These are phyloP conservation scores for Eucalyptus regnans DNA, from an alignment of 345 rosid genomes.

Conservation along the genomic window DNA sequence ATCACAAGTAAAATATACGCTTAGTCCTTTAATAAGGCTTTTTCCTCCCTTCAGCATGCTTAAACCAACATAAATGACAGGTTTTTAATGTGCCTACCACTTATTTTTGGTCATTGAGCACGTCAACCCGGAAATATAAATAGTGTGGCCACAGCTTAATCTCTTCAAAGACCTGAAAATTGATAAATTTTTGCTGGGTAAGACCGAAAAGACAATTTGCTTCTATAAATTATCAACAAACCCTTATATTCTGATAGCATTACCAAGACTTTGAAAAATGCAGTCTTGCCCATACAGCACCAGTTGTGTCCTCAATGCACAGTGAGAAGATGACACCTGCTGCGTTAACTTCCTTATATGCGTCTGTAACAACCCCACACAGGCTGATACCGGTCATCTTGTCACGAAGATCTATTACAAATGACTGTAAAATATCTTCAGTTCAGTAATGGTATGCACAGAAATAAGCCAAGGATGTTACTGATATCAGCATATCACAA, in stretches of 20 bases:
- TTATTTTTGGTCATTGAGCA: conserved; percentile 44
- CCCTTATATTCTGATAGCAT: neutral
- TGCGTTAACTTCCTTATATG: conserved; percentile 26
- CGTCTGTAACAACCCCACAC: conserved; percentile 56
- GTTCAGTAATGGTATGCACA: neutral
- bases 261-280: conserved; percentile 74
- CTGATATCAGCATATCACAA: neutral
- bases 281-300: conserved; percentile 63
- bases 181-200: neutral
- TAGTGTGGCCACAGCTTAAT: conserved; percentile 62
- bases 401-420: conserved; percentile 46
- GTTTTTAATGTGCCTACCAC: conserved; percentile 19
- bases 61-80: neutral
- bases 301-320: conserved; percentile 62
- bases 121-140: conserved; percentile 65
- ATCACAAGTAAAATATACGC: neutral
- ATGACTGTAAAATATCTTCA: conserved; percentile 35
- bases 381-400: conserved; percentile 86
- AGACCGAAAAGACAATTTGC: neutral
- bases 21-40: neutral
- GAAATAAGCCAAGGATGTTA: neutral
- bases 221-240: neutral
- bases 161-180: conserved; percentile 77
- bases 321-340: conserved; percentile 43
- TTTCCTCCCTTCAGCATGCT: neutral